Conservation (phyloP, 2,329 filamentous ascomycete species). For the Pseudogymnoascus sp. region DNA sequence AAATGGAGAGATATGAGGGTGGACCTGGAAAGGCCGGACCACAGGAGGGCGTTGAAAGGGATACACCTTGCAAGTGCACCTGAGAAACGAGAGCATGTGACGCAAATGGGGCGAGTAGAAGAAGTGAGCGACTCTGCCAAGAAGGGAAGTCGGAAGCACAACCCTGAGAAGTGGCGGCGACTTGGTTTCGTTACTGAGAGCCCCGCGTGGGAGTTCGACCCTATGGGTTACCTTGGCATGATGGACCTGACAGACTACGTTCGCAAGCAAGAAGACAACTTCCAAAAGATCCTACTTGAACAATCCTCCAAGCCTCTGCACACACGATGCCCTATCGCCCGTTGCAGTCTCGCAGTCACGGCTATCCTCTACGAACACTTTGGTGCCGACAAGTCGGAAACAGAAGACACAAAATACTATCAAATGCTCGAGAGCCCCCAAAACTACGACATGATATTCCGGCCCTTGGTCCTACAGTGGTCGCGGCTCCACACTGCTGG, state of each 20-base stretch:
- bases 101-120: constrained; percentile 25
- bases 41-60: constrained; percentile 68
- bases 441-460: constrained; percentile 79
- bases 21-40: constrained; percentile 79
- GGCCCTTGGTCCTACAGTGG: constrained; percentile 86
- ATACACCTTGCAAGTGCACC: constrained; percentile 77
- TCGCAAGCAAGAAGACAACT: constrained; percentile 81
- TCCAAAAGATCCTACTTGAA: constrained; percentile 85
- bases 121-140: constrained; percentile 36
- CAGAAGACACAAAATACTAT: constrained; percentile 70
- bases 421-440: constrained; percentile 65
- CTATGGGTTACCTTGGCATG: constrained; percentile 83
- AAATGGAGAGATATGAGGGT: constrained; percentile 84
- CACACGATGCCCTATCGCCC: constrained; percentile 77
- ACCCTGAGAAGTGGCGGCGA: constrained; percentile 86
- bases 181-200: constrained; percentile 88
- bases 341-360: constrained; percentile 79
- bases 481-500: constrained; percentile 79
- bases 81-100: constrained; percentile 38
- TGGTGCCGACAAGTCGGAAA: constrained; percentile 76
- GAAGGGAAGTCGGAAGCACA: constrained; percentile 64
- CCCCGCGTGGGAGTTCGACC: constrained; percentile 76
- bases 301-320: constrained; percentile 66
- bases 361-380: constrained; percentile 91
- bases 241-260: constrained; percentile 97